Conservation (phyloP, 139 green algal species). For the Zygnema circumcarinatum region DNA sequence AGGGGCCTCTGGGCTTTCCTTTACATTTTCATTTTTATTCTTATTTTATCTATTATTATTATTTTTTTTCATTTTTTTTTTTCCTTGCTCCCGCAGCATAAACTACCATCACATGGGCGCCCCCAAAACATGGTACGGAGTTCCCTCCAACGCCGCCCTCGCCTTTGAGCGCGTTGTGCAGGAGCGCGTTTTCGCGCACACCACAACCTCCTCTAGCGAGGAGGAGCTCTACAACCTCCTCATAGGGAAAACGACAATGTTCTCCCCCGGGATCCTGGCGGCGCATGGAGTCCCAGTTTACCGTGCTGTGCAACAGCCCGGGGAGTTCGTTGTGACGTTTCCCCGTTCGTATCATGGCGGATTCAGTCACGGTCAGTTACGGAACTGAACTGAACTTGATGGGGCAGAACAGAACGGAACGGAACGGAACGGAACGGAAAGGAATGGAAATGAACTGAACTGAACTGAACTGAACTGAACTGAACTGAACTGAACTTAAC, state of each 20-base stretch:
- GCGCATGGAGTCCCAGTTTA: constrained; percentile 70
- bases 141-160: constrained; percentile 68
- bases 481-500: too few species aligned
- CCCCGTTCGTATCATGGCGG: constrained; percentile 84
- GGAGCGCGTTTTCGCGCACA: constrained; percentile 59
- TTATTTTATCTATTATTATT: too few species aligned
- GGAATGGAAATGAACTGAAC: too few species aligned
- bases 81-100: constrained; percentile 53
- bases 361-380: constrained; percentile 67
- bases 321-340: constrained; percentile 89
- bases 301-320: constrained; percentile 74
- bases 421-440: too few species aligned
- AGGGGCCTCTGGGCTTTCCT: too few species aligned
- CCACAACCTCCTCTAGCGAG: neutral
- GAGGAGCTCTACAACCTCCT: constrained; percentile 58
- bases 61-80: constrained; percentile 18
- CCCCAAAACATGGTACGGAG: constrained; percentile 85
- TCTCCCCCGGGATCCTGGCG: constrained; percentile 51
- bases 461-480: too few species aligned
- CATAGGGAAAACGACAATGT: constrained; percentile 62
- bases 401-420: neutral
- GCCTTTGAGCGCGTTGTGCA: constrained; percentile 72
- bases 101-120: constrained; percentile 82
- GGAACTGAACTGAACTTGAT: neutral
- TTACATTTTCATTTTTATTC: too few species aligned